Conservation (phyloP, 139 green algal genomes). For the Volvox africanus region DNA sequence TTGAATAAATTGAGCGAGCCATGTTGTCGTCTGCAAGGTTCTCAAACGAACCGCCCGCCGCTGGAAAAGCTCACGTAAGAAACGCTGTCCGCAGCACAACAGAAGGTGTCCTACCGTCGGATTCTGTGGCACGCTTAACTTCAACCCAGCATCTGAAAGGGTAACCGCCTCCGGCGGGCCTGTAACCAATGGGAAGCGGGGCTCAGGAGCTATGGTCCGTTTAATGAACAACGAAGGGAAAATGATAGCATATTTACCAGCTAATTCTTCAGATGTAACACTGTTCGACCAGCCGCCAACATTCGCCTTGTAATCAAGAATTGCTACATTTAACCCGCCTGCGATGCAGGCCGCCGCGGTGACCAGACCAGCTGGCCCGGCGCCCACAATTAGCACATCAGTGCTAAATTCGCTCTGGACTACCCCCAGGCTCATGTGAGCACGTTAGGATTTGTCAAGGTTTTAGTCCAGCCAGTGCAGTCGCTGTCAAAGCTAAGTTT, state of each 20-base stretch:
- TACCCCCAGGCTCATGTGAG: not conserved
- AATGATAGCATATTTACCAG: not conserved
- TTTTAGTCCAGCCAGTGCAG: not conserved
- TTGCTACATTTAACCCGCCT: not conserved
- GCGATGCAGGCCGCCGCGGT: not conserved
- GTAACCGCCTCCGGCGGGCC: not conserved
- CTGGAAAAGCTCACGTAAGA: not conserved
- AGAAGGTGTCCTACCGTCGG: not conserved
- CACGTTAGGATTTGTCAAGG: not conserved
- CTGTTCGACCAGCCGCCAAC: not conserved
- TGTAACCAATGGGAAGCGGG: not conserved
- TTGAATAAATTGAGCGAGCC: not conserved
- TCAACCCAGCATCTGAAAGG: not conserved
- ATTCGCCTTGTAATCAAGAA: not conserved
- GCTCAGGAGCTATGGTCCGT: not conserved
- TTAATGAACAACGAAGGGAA: not conserved
- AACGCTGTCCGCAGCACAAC: not conserved
- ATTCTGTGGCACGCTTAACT: not conserved
- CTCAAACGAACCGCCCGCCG: not conserved
- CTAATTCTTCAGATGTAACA: not conserved
- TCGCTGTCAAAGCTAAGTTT: no score
- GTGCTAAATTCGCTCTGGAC: not conserved
- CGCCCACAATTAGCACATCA: conserved; percentile 9
- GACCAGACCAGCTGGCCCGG: not conserved
- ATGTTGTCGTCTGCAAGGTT: not conserved